Conservation (phyloP, 768 basidiomycete species). For the Mycena indigotica region DNA sequence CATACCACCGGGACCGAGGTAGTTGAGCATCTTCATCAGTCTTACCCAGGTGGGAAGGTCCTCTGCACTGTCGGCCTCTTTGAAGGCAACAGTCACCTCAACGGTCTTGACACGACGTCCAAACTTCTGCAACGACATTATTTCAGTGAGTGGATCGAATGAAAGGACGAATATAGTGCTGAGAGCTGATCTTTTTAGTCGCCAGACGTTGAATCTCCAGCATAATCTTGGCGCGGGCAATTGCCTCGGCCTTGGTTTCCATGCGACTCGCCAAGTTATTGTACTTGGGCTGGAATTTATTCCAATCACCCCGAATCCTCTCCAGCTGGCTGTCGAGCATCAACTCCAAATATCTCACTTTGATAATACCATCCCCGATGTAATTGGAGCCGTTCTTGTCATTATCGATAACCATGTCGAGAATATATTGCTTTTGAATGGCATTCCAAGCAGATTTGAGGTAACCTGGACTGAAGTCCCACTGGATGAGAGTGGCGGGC, state of each 20-base stretch:
- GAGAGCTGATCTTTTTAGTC: neutral
- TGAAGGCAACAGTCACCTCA: constrained; percentile 10
- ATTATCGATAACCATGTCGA: neutral
- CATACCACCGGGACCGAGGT: constrained; percentile 11
- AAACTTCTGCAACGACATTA: neutral
- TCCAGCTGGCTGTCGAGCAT: neutral
- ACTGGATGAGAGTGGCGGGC: neutral
- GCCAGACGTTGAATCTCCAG: neutral
- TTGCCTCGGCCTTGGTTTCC: neutral
- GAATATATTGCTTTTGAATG: neutral
- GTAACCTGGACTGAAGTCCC: constrained; percentile 3
- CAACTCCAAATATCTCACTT: neutral
- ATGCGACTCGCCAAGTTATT: neutral
- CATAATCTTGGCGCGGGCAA: neutral
- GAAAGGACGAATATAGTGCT: neutral
- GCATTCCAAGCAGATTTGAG: neutral
- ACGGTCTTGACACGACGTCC: neutral
- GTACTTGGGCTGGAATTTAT: neutral
- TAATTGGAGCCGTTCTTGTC: neutral
- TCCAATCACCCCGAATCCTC: constrained; percentile 3
- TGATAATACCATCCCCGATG: neutral
- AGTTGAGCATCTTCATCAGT: neutral
- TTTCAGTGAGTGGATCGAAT: neutral
- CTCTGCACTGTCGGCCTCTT: neutral
- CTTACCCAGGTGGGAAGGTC: constrained; percentile 13